phyloP scores from a whole-genome alignment of 345 rosid genomes.

The Leavenworthia alabamica region DNA sequence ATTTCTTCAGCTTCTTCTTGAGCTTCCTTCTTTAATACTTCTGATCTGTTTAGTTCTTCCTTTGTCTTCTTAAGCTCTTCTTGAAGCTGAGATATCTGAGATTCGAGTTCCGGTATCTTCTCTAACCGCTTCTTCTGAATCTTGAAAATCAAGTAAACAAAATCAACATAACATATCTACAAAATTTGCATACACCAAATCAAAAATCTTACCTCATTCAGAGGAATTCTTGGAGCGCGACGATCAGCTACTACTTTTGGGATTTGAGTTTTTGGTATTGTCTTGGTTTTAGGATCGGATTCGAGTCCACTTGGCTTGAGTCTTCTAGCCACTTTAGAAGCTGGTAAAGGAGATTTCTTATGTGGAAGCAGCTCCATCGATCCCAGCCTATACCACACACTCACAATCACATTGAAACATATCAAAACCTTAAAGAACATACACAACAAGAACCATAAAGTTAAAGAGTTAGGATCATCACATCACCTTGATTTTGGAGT shows the following conservation, averaged over 20 bases:
- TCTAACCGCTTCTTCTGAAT: constrained; percentile 56
- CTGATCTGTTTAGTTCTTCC: constrained; percentile 65
- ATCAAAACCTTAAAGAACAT: background rate
- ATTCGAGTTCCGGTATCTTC: constrained; percentile 54
- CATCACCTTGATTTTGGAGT: constrained; percentile 27
- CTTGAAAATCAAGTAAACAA: constrained; percentile 11
- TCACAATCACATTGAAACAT: constrained; percentile 1
- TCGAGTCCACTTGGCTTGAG: constrained; percentile 47
- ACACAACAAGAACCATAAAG: background rate
- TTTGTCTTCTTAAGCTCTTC: constrained; percentile 82
- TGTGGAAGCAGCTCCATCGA: constrained; percentile 56
- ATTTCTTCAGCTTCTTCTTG: constrained; percentile 72
- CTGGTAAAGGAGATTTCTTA: constrained; percentile 51
- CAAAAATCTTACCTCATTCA: constrained; percentile 59
- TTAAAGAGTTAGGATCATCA: constrained; percentile 12
- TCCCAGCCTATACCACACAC: constrained; percentile 31
- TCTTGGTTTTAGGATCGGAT: constrained; percentile 38
- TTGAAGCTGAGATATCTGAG: constrained; percentile 63
- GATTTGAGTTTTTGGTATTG: constrained; percentile 53
- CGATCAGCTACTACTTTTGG: constrained; percentile 59
- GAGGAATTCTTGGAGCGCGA: constrained; percentile 57
- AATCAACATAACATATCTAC: background rate
- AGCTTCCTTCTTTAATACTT: constrained; percentile 49
- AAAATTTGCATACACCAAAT: background rate
- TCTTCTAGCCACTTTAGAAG: constrained; percentile 47